Evolutionary conservation across 1,284 basidiomycete genomes (phyloP), one percentile per base, ranked within the genome.

Genomic region (Anthracocystis panici-leucophaei): DNA sequence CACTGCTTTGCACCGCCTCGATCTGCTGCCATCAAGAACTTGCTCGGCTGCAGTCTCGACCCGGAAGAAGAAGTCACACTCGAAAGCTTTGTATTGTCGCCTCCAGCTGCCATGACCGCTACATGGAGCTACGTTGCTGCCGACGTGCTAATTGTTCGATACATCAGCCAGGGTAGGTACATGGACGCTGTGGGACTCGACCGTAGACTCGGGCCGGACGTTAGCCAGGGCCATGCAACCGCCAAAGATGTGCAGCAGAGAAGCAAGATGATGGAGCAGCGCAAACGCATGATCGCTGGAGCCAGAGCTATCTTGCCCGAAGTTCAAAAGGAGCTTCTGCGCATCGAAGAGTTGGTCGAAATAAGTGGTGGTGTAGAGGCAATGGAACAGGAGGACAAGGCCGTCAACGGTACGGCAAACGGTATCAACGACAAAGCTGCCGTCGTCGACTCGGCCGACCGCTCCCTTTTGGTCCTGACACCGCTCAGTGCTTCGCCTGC

Each of bases 161-260:
- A 69, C 49, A 75, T 82, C 49, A 69, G 70, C 58, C 70, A 79
- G 27, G 81, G 79, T 0, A 59, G 74, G 21, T 82, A 81, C 62
- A 70, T 81, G 63, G 79, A 81, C 56, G 81, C 81, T 0, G 78
- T 81, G 38, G 70, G 77, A 9, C 60, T 81, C n/a, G 78, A 80
- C 50, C 62, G 75, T 2, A 65, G 79, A 31, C 65, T 78, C 8
- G 75, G 75, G 0, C 75, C 75, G 0, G 75, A 77, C 41, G 75
- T 74, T 25, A 69, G 70, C 21, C 65, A 73, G 38, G 75, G 75
- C 2, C 75, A 73, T 41, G 50, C 76, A 1, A 41, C 57, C 8
- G 61, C 64, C 7, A 66, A 60, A 12, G 65, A 73, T 14, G 50
- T 56, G 11, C 63, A 64, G 49, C 63, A 77, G 60, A 51, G 67